Base-by-base conservation (phyloP, 305 asterid species). In the Petunia hybrid region DNA sequence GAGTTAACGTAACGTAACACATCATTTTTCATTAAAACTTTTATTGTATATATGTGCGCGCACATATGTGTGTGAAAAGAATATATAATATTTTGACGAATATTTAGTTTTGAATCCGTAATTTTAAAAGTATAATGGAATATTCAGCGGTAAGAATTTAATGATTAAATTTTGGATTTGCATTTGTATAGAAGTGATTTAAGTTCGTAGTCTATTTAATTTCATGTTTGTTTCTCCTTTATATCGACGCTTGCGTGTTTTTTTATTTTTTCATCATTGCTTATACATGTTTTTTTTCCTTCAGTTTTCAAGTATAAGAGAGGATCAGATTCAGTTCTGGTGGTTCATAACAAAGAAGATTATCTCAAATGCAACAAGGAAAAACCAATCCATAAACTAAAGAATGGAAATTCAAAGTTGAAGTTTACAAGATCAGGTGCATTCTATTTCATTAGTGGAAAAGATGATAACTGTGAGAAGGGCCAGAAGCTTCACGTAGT, bases 401-500 rank as follows among this genome's bases (percentile, higher is more conserved):
- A 10, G 12, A 51, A 64, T 42, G 55, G 65, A 12, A 45, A 41
- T 2, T 78, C 81, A 46, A 63, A 2, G 13, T 13, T 79, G 55
- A 51, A 4, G 12, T 65, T 79, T 38, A 79, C 82, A 3, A 64
- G 76, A 8, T 22, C 40, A 9, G 66, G 82, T 40, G 39, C 7
- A 7, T 79, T 79, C 9, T 79, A 79, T 36, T 79, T 79, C 65
- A 79, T 79, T 55, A 65, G 82, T 7, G 82, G 82, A 6, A 14
- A 46, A 16, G 82, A 41, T 22, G 38, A 79, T 14, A 4, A 79
- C 12, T 79, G 82, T 57, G 41, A 35, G 10, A 65, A 65, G 1
- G 82, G 76, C 22, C 82, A 79, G 48, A 79, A 64, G 56, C 42
- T 79, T n/a, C 13, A 10, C 14, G 76, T 65, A n/a, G 65, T 64